Evolutionary conservation across 1,284 basidiomycete species (phyloP).

Genomic region (Earliella scabrosa): DNA sequence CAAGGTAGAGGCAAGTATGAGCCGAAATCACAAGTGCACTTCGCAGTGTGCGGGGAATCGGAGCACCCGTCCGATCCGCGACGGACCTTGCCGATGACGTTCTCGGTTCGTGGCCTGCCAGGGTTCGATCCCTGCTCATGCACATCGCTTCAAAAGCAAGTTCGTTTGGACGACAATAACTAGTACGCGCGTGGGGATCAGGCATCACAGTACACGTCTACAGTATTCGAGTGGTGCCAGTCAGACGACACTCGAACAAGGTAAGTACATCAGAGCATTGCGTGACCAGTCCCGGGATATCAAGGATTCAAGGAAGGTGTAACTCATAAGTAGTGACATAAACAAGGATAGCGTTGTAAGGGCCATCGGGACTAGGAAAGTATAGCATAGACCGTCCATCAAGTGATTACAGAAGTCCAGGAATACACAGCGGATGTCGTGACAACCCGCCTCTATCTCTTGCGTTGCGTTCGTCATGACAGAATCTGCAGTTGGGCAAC

Average conservation of each 20-base stretch:
- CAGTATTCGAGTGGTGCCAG: no score
- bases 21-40: not conserved
- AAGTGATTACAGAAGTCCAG: conserved; percentile 2
- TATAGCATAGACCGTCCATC: conserved; percentile 6
- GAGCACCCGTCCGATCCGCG: not conserved
- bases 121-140: not conserved
- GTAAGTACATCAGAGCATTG: no score
- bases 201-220: no score
- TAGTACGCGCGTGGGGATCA: no score
- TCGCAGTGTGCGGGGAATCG: not conserved
- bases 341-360: not conserved
- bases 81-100: not conserved
- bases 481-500: conserved; percentile 30
- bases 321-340: not conserved
- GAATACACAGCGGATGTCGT: not conserved
- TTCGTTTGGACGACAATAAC: no score
- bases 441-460: not conserved
- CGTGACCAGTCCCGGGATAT: no score
- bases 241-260: no score
- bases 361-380: not conserved
- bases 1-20: not conserved
- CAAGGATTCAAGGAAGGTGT: not conserved
- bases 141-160: not conserved
- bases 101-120: not conserved
- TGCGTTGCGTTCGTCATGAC: conserved; percentile 24